phyloP scores from a whole-genome alignment of 2,329 filamentous ascomycete genomes.

The Cordyceps sp. region DNA sequence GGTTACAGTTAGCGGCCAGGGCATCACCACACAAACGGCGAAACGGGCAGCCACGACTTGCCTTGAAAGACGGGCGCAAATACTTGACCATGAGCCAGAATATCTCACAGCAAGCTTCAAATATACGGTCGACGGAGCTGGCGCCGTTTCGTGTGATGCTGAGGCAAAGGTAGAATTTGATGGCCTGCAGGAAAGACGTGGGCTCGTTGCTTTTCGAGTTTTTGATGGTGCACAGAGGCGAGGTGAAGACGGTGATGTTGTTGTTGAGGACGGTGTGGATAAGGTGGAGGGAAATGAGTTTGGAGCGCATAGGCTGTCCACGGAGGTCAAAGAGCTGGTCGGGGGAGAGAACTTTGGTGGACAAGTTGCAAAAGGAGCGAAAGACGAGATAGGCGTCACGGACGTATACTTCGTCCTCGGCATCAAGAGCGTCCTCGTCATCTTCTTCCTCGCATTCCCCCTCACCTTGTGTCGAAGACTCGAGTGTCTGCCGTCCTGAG shows the following conservation, averaged over 20 bases:
- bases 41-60: conserved; percentile 15
- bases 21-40: background rate
- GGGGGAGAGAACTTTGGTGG: conserved; percentile 74
- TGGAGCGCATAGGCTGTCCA: conserved; percentile 93
- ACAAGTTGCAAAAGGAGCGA: conserved; percentile 92
- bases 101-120: conserved; percentile 91
- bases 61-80: conserved; percentile 87
- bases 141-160: conserved; percentile 91
- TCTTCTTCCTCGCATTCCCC: too few relatives aligned
- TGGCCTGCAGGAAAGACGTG: conserved; percentile 81
- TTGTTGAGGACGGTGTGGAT: conserved; percentile 94
- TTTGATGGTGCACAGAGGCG: conserved; percentile 78
- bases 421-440: conserved; percentile 41
- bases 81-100: conserved; percentile 96
- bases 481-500: conserved; percentile 37
- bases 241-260: conserved; percentile 79
- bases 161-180: conserved; percentile 92
- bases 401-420: conserved; percentile 90
- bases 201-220: conserved; percentile 79
- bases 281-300: conserved; percentile 85
- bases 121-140: conserved; percentile 80
- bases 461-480: conserved; percentile 34
- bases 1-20: conserved; percentile 9
- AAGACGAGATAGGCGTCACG: conserved; percentile 96
- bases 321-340: conserved; percentile 88